Conservation (phyloP, 306 rosid genomes). For the Crotalaria pallida region DNA sequence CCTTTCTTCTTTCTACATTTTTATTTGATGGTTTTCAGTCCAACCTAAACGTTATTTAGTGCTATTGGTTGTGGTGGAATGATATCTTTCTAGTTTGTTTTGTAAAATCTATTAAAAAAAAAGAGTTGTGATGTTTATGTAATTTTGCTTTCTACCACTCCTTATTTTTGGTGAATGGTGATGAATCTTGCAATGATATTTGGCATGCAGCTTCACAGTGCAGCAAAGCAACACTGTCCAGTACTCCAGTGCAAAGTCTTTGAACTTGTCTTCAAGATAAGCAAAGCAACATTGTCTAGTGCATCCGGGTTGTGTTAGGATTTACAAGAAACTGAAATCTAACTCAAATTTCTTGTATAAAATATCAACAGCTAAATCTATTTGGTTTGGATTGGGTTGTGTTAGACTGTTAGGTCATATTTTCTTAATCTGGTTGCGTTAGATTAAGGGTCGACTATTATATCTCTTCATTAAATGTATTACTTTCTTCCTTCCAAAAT, state of each 20-base stretch:
- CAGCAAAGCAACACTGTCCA: no score
- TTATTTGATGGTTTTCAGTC: slow-evolving; percentile 28
- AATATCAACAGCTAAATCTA: no score
- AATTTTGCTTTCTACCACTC: not conserved
- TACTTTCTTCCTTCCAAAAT: no score
- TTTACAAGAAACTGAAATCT: not conserved
- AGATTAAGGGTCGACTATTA: no score
- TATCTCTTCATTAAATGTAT: no score
- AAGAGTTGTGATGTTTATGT: slow-evolving; percentile 11
- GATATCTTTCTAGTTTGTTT: slow-evolving; percentile 25
- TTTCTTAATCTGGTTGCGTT: no score
- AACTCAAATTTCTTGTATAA: no score
- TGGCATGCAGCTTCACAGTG: not conserved
- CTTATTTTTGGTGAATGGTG: not conserved
- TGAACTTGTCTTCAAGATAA: not conserved
- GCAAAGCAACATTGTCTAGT: not conserved
- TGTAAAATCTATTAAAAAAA: slow-evolving; percentile 22
- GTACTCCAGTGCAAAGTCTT: no score
- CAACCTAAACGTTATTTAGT: slow-evolving; percentile 15
- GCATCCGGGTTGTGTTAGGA: not conserved
- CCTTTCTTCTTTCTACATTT: not conserved
- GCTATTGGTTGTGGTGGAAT: slow-evolving; percentile 14
- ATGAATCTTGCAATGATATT: not conserved
- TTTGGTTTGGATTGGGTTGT: no score
- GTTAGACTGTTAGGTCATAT: no score